phyloP scores from a whole-genome alignment of 1,284 basidiomycete species.

The Thelephora terrestris region DNA sequence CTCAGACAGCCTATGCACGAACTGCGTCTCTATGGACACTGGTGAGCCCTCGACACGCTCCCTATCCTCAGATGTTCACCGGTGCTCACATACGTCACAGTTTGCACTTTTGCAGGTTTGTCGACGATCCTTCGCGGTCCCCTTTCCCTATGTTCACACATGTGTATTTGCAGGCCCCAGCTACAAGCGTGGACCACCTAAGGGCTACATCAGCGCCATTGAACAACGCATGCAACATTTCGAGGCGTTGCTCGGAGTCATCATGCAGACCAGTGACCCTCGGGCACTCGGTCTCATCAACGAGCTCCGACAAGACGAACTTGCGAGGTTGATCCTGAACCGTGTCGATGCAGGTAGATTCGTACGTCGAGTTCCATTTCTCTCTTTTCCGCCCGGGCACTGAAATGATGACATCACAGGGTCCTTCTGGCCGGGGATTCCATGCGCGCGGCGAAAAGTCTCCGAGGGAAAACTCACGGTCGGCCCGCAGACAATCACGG shows the following conservation, averaged over 20 bases:
- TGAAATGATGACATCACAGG: constrained; percentile 28
- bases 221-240: constrained; percentile 85
- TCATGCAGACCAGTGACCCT: constrained; percentile 64
- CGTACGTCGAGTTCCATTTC: constrained; percentile 28
- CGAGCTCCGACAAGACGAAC: constrained; percentile 58
- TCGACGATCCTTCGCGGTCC: background rate
- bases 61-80: background rate
- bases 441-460: constrained; percentile 37
- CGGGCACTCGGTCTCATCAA: constrained; percentile 59
- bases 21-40: constrained; percentile 51
- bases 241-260: constrained; percentile 71
- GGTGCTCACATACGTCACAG: constrained; percentile 23
- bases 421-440: constrained; percentile 43
- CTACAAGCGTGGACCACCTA: constrained; percentile 79
- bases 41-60: constrained; percentile 29
- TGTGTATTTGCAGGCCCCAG: constrained; percentile 47
- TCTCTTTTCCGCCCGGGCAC: background rate
- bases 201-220: constrained; percentile 85
- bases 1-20: constrained; percentile 51
- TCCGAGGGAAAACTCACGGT: constrained; percentile 46
- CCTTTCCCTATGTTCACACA: background rate
- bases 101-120: constrained; percentile 69
- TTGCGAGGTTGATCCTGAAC: constrained; percentile 60
- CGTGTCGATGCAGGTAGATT: constrained; percentile 71
- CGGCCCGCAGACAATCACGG: constrained; percentile 56